Conservation (phyloP, 768 basidiomycete species). For the Mrakia frigida region DNA sequence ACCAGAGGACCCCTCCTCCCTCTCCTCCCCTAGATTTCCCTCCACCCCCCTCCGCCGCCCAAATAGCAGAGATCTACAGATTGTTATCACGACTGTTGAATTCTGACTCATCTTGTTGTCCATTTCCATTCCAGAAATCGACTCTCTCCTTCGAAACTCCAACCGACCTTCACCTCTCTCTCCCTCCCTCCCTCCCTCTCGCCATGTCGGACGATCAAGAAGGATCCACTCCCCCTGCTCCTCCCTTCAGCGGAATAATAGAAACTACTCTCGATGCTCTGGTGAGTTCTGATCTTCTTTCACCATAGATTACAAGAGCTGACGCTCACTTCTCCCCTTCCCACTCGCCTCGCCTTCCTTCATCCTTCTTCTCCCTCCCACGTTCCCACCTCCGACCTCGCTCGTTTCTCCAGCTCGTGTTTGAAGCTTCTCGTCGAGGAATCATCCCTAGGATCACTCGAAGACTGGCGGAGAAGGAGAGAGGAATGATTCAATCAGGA, state of each 20-base stretch:
- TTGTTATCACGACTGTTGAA: too few relatives aligned
- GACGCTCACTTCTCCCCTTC: background rate
- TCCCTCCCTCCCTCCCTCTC: background rate
- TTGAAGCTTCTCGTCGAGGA: conserved; percentile 85
- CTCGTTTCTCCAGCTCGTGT: conserved; percentile 49
- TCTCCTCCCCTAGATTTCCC: too few relatives aligned
- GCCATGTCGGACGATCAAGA: background rate
- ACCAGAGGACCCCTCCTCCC: too few relatives aligned
- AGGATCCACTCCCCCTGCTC: background rate
- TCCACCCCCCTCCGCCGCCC: too few relatives aligned
- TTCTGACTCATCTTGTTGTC: too few relatives aligned
- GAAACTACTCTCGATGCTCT: conserved; percentile 92
- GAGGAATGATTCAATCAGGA: conserved; percentile 24
- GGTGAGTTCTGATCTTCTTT: conserved; percentile 45
- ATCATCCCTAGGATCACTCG: conserved; percentile 59
- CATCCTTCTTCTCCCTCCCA: background rate
- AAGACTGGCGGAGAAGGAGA: conserved; percentile 25
- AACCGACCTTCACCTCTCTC: background rate
- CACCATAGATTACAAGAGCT: background rate
- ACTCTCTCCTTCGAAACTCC: too few relatives aligned
- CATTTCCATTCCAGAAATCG: too few relatives aligned
- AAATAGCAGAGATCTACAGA: too few relatives aligned
- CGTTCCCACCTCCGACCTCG: background rate
- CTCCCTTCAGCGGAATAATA: conserved; percentile 60
- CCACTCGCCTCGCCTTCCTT: background rate